Conservation (phyloP, 139 green algal genomes). For the Auxenochlorella pyrenoidosa region DNA sequence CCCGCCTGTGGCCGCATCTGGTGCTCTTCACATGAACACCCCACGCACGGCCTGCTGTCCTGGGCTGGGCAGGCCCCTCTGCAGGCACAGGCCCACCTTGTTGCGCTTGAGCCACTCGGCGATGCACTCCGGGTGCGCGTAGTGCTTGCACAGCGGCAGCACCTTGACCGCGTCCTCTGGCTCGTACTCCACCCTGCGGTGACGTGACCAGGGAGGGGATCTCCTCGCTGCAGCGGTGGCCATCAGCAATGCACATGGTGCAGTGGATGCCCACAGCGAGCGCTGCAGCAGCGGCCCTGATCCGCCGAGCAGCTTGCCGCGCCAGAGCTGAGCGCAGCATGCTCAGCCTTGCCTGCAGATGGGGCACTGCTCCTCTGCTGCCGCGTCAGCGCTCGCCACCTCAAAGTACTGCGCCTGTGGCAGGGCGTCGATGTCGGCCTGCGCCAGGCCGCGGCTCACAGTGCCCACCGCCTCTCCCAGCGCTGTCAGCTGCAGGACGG, state of each 20-base stretch:
- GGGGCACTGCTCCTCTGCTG: conserved; percentile 36
- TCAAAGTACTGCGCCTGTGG: conserved; percentile 27
- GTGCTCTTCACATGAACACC: too few species aligned
- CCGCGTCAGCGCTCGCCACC: conserved; percentile 9
- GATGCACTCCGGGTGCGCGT: conserved; percentile 51
- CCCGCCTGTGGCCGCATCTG: too few species aligned
- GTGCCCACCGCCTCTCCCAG: conserved; percentile 59
- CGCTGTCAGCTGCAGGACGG: conserved; percentile 35
- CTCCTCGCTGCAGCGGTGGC: too few species aligned
- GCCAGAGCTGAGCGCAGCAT: too few species aligned
- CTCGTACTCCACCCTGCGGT: conserved; percentile 51
- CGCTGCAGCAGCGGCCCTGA: too few species aligned
- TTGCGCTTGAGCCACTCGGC: conserved; percentile 59
- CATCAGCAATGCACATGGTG: too few species aligned
- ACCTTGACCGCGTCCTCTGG: conserved; percentile 44
- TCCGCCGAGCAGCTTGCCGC: too few species aligned
- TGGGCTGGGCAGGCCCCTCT: too few species aligned
- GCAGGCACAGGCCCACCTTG: conserved; percentile 36
- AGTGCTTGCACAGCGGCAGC: conserved; percentile 55
- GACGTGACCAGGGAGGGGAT: background rate
- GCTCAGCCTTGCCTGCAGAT: conserved; percentile 4
- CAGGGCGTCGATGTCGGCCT: conserved; percentile 32
- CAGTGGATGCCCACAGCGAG: too few species aligned
- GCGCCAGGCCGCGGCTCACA: conserved; percentile 37
- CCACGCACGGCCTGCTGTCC: too few species aligned